A percentile compares a stretch with the other conserved stretches of the same genome.
These are phyloP conservation scores for Xylaria multiplex DNA, from an alignment of 2,329 filamentous ascomycete genomes.

Conservation along the genomic window DNA sequence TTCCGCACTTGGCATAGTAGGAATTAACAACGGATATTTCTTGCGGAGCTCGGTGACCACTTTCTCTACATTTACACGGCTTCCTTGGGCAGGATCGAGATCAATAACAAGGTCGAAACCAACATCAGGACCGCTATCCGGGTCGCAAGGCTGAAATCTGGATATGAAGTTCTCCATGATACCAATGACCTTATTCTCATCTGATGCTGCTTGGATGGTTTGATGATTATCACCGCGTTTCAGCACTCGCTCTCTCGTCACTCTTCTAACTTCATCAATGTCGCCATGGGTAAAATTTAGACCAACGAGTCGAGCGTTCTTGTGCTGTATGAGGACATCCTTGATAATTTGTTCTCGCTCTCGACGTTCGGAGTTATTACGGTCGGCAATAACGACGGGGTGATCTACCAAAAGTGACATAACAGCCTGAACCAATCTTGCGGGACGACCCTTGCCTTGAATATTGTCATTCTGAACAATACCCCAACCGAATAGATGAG, in stretches of 20 bases:
- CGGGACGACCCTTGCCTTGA: constrained; percentile 78
- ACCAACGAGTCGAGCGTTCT: constrained; percentile 78
- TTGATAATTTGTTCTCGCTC: constrained; percentile 89
- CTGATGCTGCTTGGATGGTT: constrained; percentile 88
- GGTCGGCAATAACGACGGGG: constrained; percentile 85
- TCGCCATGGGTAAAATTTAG: constrained; percentile 88
- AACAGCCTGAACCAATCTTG: constrained; percentile 78
- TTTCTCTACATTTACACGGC: constrained; percentile 85
- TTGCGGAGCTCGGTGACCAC: constrained; percentile 76
- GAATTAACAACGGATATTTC: constrained; percentile 81
- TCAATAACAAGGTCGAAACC: constrained; percentile 87
- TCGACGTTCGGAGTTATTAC: constrained; percentile 90
- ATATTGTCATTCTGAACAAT: constrained; percentile 98
- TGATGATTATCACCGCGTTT: constrained; percentile 95
- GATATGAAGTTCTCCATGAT: constrained; percentile 96
- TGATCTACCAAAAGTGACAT: constrained; percentile 70
- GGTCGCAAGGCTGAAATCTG: constrained; percentile 82
- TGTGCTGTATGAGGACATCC: constrained; percentile 73
- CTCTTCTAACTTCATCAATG: constrained; percentile 75
- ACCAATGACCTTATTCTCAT: constrained; percentile 76
- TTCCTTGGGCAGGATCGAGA: constrained; percentile 80
- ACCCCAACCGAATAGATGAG: constrained; percentile 87
- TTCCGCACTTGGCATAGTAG: constrained; percentile 73
- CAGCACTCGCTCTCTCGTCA: constrained; percentile 82
- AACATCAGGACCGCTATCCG: constrained; percentile 75